Evolutionary conservation across 352 stramenopile species (phyloP), one percentile per base, ranked within the genome.

Genomic region (Pythium scleroteichum): DNA sequence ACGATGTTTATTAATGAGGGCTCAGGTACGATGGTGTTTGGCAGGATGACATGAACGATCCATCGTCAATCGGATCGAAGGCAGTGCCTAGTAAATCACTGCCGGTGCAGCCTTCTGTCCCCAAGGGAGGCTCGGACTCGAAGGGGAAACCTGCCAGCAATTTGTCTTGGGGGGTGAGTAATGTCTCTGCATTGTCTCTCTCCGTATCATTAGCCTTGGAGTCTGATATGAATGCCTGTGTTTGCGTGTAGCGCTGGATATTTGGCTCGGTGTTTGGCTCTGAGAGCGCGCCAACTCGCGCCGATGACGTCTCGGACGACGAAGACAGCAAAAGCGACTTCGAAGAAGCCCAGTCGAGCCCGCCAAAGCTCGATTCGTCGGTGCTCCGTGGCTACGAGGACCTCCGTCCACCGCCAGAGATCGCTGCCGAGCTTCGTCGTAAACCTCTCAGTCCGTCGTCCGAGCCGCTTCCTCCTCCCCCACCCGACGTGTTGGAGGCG

Each of bases 211-310:
- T n/a, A n/a, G n/a, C n/a, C n/a, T n/a, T n/a, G n/a, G n/a, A n/a
- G n/a, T n/a, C n/a, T n/a, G n/a, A n/a, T n/a, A n/a, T n/a, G n/a
- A 35, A 35, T 35, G 5, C 5, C 29, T 35, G 29, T 49, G 42
- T 7, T 29, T 29, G 42, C 26, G 16, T n/a, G 7, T 47, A 71
- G 64, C 56, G 57, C 33, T 71, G 64, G 64, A 44, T 71, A 10
- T 16, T 66, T 3, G 64, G 64, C 26, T 71, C 64, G 0, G 56
- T 71, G 10, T 71, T 71, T 46, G 57, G 57, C 1, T 59, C 51
- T 6, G 24, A 5, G 10, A 50, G 44, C 2, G 19, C 32, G 17
- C 1, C n/a, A 12, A n/a, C 7, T 1, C 45, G 59, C 13, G 20
- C 22, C 16, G 17, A 26, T 52, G 27, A 35, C 12, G 44, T 50